Conservation (phyloP, 345 rosid species). For the Isatis tinctoria region DNA sequence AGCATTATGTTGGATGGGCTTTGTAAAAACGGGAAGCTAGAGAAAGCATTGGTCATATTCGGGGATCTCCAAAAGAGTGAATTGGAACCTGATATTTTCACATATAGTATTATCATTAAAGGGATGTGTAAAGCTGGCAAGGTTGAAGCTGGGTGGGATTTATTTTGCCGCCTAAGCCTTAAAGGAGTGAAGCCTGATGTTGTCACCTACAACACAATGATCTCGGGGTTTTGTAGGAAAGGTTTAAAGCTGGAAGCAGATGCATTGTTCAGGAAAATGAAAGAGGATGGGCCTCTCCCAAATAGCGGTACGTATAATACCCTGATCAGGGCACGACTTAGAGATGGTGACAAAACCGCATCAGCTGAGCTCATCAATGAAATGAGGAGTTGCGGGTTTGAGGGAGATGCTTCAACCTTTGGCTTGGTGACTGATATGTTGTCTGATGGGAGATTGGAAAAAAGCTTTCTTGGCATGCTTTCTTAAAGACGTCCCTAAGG, state of each 20-base stretch:
- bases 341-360: no score
- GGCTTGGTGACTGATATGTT: neutral
- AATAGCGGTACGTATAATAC: no score
- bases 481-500: no score
- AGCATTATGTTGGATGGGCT: no score
- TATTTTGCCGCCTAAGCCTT: neutral
- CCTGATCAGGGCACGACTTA: no score
- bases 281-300: neutral
- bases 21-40: neutral
- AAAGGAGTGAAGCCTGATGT: constrained; percentile 15
- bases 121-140: neutral
- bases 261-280: constrained; percentile 14
- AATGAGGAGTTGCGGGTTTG: neutral
- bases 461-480: neutral
- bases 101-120: no score
- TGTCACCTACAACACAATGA: constrained; percentile 9
- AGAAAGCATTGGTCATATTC: neutral
- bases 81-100: no score
- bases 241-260: neutral
- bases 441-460: neutral
- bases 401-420: neutral
- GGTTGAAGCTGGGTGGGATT: neutral
- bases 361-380: neutral
- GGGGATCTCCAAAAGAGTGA: neutral
- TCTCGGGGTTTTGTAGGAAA: constrained; percentile 15